phyloP scores from a whole-genome alignment of 179 eudicot species.

The Nepenthes alata region DNA sequence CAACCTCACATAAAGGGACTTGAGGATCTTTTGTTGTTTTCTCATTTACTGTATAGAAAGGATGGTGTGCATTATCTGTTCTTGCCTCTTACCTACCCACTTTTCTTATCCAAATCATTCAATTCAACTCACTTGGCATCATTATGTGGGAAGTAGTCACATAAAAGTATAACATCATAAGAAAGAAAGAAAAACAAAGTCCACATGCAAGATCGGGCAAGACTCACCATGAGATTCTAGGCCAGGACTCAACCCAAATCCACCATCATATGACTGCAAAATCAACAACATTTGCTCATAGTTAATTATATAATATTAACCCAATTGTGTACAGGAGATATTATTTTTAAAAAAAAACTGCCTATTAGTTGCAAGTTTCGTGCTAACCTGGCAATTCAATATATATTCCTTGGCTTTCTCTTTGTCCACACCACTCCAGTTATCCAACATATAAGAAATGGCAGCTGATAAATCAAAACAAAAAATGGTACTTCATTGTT shows the following conservation, averaged over 20 bases:
- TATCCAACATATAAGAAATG: slow-evolving; percentile 62
- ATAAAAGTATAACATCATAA: not conserved
- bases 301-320: not conserved
- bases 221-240: slow-evolving; percentile 89
- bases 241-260: slow-evolving; percentile 83
- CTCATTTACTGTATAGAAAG: no score
- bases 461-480: slow-evolving; percentile 41
- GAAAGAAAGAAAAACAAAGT: not conserved
- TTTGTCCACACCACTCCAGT: slow-evolving; percentile 81
- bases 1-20: no score
- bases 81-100: no score
- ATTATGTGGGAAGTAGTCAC: no score
- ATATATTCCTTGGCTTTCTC: slow-evolving; percentile 77
- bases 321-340: not conserved
- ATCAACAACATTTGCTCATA: slow-evolving; percentile 4
- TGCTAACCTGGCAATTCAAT: slow-evolving; percentile 60
- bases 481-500: not conserved
- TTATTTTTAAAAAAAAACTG: not conserved
- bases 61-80: no score
- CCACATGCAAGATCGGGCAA: no score
- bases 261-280: slow-evolving; percentile 93
- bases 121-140: no score
- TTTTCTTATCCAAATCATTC: no score
- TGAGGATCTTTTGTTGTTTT: no score
- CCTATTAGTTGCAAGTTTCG: slow-evolving; percentile 2